Conservation (phyloP, 257 asterid species). For the Pogostemon cablin region DNA sequence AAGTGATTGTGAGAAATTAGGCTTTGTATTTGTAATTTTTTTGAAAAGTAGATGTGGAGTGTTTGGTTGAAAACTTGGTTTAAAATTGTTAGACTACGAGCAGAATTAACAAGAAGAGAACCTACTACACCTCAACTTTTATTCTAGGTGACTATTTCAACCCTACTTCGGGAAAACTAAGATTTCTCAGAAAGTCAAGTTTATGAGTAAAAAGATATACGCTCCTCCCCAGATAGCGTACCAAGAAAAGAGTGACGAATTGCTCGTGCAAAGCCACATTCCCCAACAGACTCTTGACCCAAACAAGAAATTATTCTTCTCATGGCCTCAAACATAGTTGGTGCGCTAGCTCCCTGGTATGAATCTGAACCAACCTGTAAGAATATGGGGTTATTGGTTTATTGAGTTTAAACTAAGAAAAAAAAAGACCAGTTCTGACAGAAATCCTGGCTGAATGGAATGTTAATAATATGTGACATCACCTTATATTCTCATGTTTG, state of each 20-base stretch:
- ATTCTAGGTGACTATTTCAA: neutral
- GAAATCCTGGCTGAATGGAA: conserved; percentile 20
- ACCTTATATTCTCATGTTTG: conserved; percentile 7
- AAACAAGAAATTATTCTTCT: conserved; percentile 73
- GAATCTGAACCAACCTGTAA: conserved; percentile 95
- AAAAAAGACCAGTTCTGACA: conserved; percentile 4
- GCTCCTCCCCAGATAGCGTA: conserved; percentile 39
- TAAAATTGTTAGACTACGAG: too few relatives aligned
- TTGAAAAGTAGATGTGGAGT: neutral
- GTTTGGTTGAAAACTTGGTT: neutral
- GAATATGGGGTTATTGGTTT: conserved; percentile 26
- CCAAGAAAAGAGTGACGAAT: conserved; percentile 91
- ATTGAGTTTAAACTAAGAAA: neutral
- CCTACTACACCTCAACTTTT: too few relatives aligned
- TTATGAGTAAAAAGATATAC: conserved; percentile 22
- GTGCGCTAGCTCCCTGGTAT: conserved; percentile 99
- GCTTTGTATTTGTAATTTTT: too few relatives aligned
- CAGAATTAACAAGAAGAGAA: too few relatives aligned
- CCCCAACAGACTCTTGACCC: conserved; percentile 60
- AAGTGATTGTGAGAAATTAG: too few relatives aligned
- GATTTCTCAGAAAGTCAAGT: neutral
- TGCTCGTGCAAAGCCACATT: conserved; percentile 72
- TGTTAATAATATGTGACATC: conserved; percentile 12
- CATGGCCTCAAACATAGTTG: conserved; percentile 98
- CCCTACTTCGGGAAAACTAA: neutral